These are phyloP conservation scores for Dictyophora rubrovolvata DNA, from an alignment of 768 basidiomycete genomes.

Conservation along the genomic window DNA sequence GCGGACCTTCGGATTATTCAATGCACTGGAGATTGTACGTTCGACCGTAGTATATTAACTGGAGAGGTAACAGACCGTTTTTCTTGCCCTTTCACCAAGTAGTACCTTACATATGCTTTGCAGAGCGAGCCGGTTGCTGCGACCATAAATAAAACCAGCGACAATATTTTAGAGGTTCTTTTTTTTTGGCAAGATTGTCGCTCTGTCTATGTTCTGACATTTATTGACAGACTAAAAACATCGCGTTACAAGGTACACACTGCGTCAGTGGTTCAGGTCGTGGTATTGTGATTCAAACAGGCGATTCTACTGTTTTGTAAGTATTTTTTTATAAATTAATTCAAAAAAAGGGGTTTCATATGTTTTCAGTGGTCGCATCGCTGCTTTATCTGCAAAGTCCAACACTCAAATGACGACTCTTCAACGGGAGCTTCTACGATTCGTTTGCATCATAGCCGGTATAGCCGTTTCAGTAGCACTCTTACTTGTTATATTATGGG, in stretches of 20 bases:
- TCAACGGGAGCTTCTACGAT: constrained; percentile 43
- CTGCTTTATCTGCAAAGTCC: constrained; percentile 24
- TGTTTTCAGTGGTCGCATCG: constrained; percentile 26
- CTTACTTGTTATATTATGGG: constrained; percentile 40
- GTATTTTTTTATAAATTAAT: constrained; percentile 29
- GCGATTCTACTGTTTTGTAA: constrained; percentile 41
- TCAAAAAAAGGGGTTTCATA: neutral
- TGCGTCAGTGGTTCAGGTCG: constrained; percentile 39
- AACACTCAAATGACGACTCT: constrained; percentile 34
- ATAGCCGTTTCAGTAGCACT: constrained; percentile 35
- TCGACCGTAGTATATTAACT: constrained; percentile 58
- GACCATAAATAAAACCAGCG: constrained; percentile 23
- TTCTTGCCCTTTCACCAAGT: constrained; percentile 27
- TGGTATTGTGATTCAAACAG: constrained; percentile 39
- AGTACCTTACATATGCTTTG: constrained; percentile 14
- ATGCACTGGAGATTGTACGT: constrained; percentile 44
- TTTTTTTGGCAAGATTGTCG: neutral
- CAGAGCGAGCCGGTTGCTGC: constrained; percentile 17
- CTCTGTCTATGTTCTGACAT: neutral
- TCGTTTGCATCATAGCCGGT: constrained; percentile 41
- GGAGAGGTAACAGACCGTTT: constrained; percentile 36
- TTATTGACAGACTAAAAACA: constrained; percentile 39
- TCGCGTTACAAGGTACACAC: constrained; percentile 48
- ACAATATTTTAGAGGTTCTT: constrained; percentile 18
- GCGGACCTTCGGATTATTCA: constrained; percentile 60